Conservation (phyloP, 352 stramenopile genomes). For the Pythium utonaiense region DNA sequence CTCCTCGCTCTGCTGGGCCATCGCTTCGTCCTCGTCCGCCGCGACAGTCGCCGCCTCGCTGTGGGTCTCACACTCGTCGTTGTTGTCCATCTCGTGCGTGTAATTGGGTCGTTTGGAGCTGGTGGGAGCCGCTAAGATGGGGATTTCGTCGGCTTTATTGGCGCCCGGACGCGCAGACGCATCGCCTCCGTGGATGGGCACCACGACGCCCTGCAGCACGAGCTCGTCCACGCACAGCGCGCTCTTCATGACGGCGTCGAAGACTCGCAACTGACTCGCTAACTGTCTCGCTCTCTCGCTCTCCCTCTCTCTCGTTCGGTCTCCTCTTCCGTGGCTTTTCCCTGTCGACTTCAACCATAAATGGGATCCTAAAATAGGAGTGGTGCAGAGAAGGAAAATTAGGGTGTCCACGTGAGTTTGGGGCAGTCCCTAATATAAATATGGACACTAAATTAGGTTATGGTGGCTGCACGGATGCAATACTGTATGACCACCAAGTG, state of each 20-base stretch:
- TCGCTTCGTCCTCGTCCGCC: not conserved
- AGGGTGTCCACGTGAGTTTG: no score
- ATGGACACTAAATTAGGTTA: no score
- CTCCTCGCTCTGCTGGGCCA: not conserved
- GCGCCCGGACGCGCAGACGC: not conserved
- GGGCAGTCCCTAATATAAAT: no score
- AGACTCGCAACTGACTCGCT: not conserved
- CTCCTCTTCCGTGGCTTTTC: not conserved
- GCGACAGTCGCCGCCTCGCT: constrained; percentile 9
- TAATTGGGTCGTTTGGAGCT: not conserved
- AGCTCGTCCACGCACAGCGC: constrained; percentile 20
- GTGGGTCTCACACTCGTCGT: constrained; percentile 4
- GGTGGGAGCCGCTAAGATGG: constrained; percentile 2
- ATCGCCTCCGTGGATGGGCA: constrained; percentile 1
- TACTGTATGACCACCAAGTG: no score
- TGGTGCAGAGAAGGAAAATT: not conserved
- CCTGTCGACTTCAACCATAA: not conserved
- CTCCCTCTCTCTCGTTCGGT: no score
- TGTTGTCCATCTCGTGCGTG: not conserved
- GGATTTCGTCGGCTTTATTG: constrained; percentile 1
- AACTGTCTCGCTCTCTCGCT: not conserved
- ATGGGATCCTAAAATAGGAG: constrained; percentile 2
- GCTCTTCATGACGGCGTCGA: constrained; percentile 11
- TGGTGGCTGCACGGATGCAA: no score
- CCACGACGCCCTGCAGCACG: constrained; percentile 10